phyloP scores from a whole-genome alignment of 139 green algal genomes.

The Coelastrella sp. region DNA sequence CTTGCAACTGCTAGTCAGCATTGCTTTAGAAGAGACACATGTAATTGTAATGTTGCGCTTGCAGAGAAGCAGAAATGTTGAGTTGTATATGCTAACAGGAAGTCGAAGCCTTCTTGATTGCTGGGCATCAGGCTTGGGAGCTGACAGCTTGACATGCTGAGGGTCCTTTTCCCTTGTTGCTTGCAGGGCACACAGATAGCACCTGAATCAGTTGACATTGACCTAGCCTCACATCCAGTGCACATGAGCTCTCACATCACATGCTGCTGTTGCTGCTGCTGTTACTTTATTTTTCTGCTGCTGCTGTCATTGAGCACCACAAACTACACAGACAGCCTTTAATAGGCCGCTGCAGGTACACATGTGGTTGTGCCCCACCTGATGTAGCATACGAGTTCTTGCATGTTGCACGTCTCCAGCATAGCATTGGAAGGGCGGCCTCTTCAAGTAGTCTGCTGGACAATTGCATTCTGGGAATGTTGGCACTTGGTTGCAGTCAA shows the following conservation, averaged over 20 bases:
- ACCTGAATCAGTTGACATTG: too few species aligned
- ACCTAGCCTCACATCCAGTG: too few species aligned
- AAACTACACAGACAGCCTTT: too few species aligned
- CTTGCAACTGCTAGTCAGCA: not conserved
- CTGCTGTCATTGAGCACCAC: not conserved
- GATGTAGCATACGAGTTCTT: conserved; percentile 39
- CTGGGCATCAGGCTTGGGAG: too few species aligned
- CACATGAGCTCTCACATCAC: not conserved
- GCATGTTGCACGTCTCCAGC: conserved; percentile 57
- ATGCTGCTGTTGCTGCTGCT: not conserved
- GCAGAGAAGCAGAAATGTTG: too few species aligned
- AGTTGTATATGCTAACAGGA: too few species aligned
- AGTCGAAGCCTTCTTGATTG: too few species aligned
- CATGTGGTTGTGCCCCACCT: conserved; percentile 34
- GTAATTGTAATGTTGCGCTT: not conserved
- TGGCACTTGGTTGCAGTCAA: conserved; percentile 47
- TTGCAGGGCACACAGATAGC: too few species aligned
- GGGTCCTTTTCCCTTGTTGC: too few species aligned
- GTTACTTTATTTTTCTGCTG: not conserved
- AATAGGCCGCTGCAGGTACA: too few species aligned
- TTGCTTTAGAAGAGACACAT: not conserved
- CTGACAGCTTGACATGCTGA: too few species aligned
- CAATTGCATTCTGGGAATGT: conserved; percentile 62
- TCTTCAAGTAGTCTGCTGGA: conserved; percentile 42
- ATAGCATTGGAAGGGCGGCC: conserved; percentile 50